A percentile compares a stretch with the other conserved stretches of the same genome.
phyloP scores from a whole-genome alignment of 1,284 basidiomycete species.

The Ceratobasidium sp. region DNA sequence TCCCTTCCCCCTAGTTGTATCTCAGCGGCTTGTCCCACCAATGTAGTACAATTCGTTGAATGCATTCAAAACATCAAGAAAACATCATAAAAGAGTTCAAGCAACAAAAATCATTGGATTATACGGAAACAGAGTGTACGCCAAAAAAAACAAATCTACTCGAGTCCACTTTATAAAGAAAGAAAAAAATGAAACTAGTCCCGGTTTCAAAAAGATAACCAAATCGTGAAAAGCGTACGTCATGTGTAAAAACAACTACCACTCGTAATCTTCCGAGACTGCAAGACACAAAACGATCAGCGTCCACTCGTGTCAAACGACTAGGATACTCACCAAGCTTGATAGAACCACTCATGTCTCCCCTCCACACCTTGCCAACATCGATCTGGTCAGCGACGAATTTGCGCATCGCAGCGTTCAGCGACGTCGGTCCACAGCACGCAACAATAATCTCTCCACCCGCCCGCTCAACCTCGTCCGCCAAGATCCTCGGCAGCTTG shows the following conservation, averaged over 20 bases:
- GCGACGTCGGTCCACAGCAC: constrained; percentile 79
- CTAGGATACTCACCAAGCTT: constrained; percentile 40
- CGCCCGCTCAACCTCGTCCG: constrained; percentile 67
- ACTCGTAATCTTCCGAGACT: constrained; percentile 37
- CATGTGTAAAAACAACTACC: neutral
- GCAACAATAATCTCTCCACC: constrained; percentile 70
- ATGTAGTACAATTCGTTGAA: neutral
- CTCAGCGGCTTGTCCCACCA: too few species aligned
- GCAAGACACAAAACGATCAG: neutral
- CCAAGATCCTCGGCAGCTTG: constrained; percentile 69
- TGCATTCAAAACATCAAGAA: constrained; percentile 13
- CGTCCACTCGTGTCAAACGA: neutral
- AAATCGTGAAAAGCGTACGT: neutral
- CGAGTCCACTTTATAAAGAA: neutral
- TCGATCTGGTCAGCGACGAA: constrained; percentile 69
- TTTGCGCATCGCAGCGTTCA: constrained; percentile 76
- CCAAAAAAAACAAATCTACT: neutral
- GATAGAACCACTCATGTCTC: constrained; percentile 69
- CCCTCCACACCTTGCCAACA: constrained; percentile 61
- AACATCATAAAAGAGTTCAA: neutral
- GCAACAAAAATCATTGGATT: neutral
- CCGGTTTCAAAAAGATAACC: neutral
- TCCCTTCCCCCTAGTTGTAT: too few species aligned
- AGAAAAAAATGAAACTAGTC: neutral
- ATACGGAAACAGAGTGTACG: neutral